These are phyloP conservation scores for Trichaptum fuscoviolaceum DNA, from an alignment of 768 basidiomycete species.

Conservation along the genomic window DNA sequence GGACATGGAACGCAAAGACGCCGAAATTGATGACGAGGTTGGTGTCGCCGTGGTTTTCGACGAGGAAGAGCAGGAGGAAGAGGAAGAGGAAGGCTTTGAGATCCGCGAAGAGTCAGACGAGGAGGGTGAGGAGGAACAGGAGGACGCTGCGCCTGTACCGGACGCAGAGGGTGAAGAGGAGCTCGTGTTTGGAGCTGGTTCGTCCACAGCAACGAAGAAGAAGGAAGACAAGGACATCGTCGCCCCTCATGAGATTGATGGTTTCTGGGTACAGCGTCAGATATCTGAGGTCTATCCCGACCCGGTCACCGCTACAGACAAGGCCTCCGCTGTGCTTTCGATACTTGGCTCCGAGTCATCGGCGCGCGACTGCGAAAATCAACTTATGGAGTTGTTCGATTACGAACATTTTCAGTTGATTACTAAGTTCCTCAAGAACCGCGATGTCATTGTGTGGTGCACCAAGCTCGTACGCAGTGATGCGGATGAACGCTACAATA, in stretches of 20 bases:
- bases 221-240: conserved; percentile 74
- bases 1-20: conserved; percentile 75
- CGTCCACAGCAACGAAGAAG: conserved; percentile 42
- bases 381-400: conserved; percentile 95
- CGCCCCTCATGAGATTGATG: conserved; percentile 88
- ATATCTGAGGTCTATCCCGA: conserved; percentile 89
- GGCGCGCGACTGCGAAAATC: conserved; percentile 91
- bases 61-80: conserved; percentile 90
- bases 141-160: conserved; percentile 34
- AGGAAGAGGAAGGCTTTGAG: conserved; percentile 86
- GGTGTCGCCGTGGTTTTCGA: conserved; percentile 99
- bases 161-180: conserved; percentile 57
- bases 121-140: conserved; percentile 58
- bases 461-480: conserved; percentile 90
- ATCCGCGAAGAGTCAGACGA: conserved; percentile 78
- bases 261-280: conserved; percentile 97
- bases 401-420: conserved; percentile 89
- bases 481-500: conserved; percentile 83
- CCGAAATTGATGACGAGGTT: conserved; percentile 90
- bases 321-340: conserved; percentile 77
- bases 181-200: conserved; percentile 73
- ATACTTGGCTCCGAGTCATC: conserved; percentile 84
- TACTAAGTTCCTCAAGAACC: conserved; percentile 87
- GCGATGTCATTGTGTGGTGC: conserved; percentile 96
- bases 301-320: conserved; percentile 89